These are phyloP conservation scores for Pythium diclinum DNA, from an alignment of 352 stramenopile genomes.

Conservation along the genomic window DNA sequence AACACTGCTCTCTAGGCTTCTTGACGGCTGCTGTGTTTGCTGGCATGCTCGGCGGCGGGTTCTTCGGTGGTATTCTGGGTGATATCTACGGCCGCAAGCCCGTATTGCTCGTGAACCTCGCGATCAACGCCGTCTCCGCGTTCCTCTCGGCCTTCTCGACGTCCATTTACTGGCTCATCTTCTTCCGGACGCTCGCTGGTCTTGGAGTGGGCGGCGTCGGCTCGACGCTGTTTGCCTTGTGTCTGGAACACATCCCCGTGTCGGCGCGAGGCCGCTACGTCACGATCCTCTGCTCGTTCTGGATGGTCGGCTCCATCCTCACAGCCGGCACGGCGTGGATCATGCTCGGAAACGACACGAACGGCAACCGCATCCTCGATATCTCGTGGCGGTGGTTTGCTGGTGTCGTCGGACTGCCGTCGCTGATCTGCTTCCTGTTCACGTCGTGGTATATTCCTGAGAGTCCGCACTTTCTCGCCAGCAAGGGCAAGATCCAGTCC, in stretches of 20 bases:
- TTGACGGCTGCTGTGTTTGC: constrained; percentile 87
- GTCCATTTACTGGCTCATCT: constrained; percentile 71
- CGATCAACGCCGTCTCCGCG: constrained; percentile 72
- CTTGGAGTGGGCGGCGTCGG: constrained; percentile 84
- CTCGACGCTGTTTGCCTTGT: constrained; percentile 81
- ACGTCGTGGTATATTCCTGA: constrained; percentile 74
- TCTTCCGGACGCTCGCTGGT: constrained; percentile 64
- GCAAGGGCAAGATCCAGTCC: constrained; percentile 49
- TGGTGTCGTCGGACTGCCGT: constrained; percentile 67
- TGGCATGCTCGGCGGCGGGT: constrained; percentile 83
- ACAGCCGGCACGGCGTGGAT: constrained; percentile 83
- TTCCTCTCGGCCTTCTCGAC: constrained; percentile 74
- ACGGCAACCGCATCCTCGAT: constrained; percentile 58
- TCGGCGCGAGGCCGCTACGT: constrained; percentile 70
- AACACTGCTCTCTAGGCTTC: constrained; percentile 40
- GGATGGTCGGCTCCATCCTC: constrained; percentile 87
- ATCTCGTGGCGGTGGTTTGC: constrained; percentile 86
- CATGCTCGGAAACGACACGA: constrained; percentile 68
- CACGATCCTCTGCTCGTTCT: constrained; percentile 89
- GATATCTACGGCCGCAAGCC: constrained; percentile 84
- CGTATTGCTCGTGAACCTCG: constrained; percentile 70
- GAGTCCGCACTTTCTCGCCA: constrained; percentile 75
- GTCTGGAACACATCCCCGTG: constrained; percentile 80
- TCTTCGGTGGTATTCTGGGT: constrained; percentile 67
- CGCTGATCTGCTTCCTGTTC: constrained; percentile 61